Conservation (phyloP, 306 rosid species). For the Albizia julibrissin region DNA sequence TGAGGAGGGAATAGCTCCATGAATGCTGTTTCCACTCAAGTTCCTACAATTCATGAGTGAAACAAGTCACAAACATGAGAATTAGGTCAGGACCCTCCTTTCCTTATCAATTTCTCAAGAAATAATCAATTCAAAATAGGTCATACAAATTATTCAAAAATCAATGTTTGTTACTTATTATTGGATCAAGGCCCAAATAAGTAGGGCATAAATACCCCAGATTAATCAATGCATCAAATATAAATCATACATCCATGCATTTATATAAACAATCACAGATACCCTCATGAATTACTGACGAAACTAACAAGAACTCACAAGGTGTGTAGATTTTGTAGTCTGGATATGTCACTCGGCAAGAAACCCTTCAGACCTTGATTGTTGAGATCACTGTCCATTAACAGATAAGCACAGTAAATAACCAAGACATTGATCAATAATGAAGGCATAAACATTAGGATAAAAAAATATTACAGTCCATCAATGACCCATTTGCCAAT, state of each 20-base stretch:
- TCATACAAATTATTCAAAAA: conserved; percentile 15
- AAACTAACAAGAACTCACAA: conserved; percentile 58
- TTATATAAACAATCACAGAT: conserved; percentile 19
- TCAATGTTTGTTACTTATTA: conserved; percentile 9
- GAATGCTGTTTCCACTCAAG: conserved; percentile 85
- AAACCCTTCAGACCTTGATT: conserved; percentile 89
- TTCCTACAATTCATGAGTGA: conserved; percentile 53
- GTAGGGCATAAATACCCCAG: not conserved
- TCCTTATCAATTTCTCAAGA: conserved; percentile 9
- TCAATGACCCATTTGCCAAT: conserved; percentile 83
- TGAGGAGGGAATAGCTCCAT: conserved; percentile 76
- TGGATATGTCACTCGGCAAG: conserved; percentile 74
- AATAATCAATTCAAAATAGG: conserved; percentile 5
- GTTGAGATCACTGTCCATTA: conserved; percentile 81
- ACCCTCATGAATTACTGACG: conserved; percentile 15
- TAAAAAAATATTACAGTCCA: conserved; percentile 73
- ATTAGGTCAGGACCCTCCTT: conserved; percentile 26
- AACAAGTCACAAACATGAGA: conserved; percentile 32
- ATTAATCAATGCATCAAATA: conserved; percentile 1
- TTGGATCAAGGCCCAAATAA: conserved; percentile 21
- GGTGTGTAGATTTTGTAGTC: conserved; percentile 70
- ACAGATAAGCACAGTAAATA: conserved; percentile 44
- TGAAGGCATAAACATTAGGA: conserved; percentile 27
- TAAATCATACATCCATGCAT: conserved; percentile 4
- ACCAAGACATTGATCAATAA: conserved; percentile 26